These are phyloP conservation scores for Sporothrix inflata DNA, from an alignment of 2,329 filamentous ascomycete species.

Conservation along the genomic window DNA sequence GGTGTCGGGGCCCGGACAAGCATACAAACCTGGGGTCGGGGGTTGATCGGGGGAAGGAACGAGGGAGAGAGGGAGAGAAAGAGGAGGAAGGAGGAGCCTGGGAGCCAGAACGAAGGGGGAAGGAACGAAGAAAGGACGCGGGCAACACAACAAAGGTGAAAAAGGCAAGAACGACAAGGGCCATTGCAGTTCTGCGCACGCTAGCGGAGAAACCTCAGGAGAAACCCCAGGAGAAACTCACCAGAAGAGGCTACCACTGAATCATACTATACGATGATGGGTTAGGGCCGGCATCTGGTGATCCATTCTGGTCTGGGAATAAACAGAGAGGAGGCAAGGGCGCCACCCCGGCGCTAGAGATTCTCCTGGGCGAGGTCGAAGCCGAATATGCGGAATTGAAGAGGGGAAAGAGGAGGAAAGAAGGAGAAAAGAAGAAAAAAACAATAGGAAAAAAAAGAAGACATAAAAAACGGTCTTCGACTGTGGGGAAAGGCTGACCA, in stretches of 20 bases:
- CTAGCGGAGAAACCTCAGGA: constrained; percentile 21
- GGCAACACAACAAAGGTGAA: not conserved
- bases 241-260: not conserved
- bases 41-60: not conserved
- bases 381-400: not conserved
- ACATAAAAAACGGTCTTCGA: not conserved
- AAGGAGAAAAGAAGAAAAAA: not conserved
- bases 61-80: not conserved
- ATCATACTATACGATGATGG: not conserved
- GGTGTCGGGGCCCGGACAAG: not conserved
- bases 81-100: not conserved
- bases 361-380: not conserved
- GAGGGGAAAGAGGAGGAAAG: not conserved
- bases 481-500: not conserved
- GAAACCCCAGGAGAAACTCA: constrained; percentile 4
- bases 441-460: not conserved
- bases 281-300: constrained; percentile 12
- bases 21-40: constrained; percentile 17
- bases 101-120: not conserved
- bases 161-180: not conserved
- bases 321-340: constrained; percentile 3
- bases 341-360: constrained; percentile 12
- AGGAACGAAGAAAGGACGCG: not conserved
- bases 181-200: constrained; percentile 13
- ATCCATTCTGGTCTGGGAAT: constrained; percentile 12